Evolutionary conservation across 768 basidiomycete genomes (phyloP).

Genomic region (Tephrocybe sp.): DNA sequence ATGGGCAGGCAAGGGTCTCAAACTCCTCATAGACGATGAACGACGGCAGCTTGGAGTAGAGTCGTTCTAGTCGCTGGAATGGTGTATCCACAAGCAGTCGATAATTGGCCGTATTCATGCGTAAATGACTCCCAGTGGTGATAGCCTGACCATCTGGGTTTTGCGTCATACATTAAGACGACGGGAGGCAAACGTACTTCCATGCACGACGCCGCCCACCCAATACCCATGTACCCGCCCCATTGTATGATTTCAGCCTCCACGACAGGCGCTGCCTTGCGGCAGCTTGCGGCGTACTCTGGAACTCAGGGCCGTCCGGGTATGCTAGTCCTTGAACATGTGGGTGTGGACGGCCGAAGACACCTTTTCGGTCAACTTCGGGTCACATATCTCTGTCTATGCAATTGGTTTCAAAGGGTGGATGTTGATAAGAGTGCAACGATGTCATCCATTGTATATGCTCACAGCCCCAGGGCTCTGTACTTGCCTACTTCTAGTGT

Average conservation of each 20-base stretch:
- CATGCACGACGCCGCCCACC: no score
- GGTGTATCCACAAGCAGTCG: no score
- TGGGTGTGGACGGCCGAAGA: slow-evolving; percentile 1
- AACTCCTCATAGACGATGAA: slow-evolving; percentile 51
- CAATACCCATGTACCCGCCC: background rate
- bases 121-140: background rate
- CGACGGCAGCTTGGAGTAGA: slow-evolving; percentile 44
- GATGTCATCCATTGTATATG: no score
- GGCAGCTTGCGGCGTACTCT: slow-evolving; percentile 18
- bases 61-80: no score
- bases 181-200: background rate
- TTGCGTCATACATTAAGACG: no score
- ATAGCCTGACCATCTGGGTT: no score
- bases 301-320: slow-evolving; percentile 14
- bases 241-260: background rate
- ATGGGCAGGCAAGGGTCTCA: slow-evolving; percentile 45
- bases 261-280: slow-evolving; percentile 3
- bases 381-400: no score
- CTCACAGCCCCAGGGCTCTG: no score
- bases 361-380: background rate
- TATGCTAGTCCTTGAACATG: background rate
- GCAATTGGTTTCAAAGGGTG: no score
- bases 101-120: no score
- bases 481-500: no score
- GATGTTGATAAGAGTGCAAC: no score